Evolutionary conservation across 2,329 filamentous ascomycete genomes (phyloP).

Genomic region (Aspergillus spinulosporus): DNA sequence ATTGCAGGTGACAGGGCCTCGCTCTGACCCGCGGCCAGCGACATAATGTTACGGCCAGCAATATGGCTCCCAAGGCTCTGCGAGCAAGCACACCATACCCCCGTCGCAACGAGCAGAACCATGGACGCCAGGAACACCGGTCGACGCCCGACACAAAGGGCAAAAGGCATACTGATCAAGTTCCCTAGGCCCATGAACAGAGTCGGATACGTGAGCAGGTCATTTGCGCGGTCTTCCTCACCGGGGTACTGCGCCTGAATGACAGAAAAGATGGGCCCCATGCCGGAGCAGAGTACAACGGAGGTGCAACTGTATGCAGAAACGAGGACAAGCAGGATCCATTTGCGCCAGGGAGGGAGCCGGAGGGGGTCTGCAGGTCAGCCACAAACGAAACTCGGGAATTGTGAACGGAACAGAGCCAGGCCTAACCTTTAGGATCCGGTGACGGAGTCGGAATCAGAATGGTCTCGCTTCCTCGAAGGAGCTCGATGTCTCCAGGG

Average conservation of each 20-base stretch:
- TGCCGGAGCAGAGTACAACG: constrained; percentile 12
- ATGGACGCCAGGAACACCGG: constrained; percentile 14
- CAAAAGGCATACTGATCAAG: constrained; percentile 16
- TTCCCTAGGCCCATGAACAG: constrained; percentile 17
- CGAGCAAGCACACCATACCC: constrained; percentile 12
- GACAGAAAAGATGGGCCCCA: constrained; percentile 15
- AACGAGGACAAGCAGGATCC: constrained; percentile 8
- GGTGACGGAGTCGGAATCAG: constrained; percentile 15
- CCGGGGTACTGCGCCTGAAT: constrained; percentile 11
- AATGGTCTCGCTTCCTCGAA: constrained; percentile 10
- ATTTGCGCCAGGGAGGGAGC: constrained; percentile 15
- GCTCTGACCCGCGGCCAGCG: constrained; percentile 13
- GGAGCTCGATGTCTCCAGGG: constrained; percentile 9
- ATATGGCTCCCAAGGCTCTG: constrained; percentile 13
- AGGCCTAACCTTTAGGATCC: constrained; percentile 12
- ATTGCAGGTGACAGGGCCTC: constrained; percentile 15
- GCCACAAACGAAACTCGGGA: too few relatives aligned
- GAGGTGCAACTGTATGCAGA: constrained; percentile 11
- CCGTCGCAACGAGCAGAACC: constrained; percentile 9
- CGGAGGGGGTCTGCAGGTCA: constrained; percentile 13
- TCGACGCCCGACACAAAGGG: constrained; percentile 5
- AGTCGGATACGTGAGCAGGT: constrained; percentile 18
- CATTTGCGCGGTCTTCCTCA: constrained; percentile 5
- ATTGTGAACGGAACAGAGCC: too few relatives aligned
- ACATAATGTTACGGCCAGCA: constrained; percentile 15